Base-by-base conservation (phyloP, 169 alveolate genomes). In the Plasmodium adleri region DNA sequence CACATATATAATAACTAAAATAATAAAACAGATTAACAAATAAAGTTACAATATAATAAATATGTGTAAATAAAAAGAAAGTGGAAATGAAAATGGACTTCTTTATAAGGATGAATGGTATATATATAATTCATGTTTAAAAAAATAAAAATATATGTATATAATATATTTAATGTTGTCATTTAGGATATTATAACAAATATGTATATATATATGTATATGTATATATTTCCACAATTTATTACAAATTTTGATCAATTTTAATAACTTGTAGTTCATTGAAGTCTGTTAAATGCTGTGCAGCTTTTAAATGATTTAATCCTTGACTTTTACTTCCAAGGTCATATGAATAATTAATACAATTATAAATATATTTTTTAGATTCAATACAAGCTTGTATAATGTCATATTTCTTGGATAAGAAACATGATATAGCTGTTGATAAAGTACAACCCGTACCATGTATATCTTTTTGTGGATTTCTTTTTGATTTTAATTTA, bases 371-470 rank as follows among this genome's bases (percentile, higher is more conserved):
- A 26, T 74, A 74, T 50, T 74, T 74, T 59, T 74, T 74, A 7
- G 88, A 28, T 28, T 74, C 88, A 58, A 74, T 59, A 64, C 88
- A 74, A 15, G 88, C 58, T 15, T 59, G 60, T 22, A 74, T 45
- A 9, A 74, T 17, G 47, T 59, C 59, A 24, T 59, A 24, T 50
- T 74, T 59, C 17, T 74, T 74, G 32, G 88, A 60, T 64, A 74
- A 59, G 32, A 58, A 74, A 49, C 88, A 74, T 64, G 88, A 39
- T 26, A 74, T 74, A 59, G 88, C 88, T 59, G 88, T 74, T 22
- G 88, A 74, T 43, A 74, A 17, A 50, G 88, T 74, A 74, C 88
- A 74, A 1, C 88, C 88, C 13, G 88, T 74, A n/a, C 88, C 88
- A 10, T 74, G 88, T 28, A 74, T 59, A 58, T 74, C 88, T 28